Evolutionary conservation across 2,329 filamentous ascomycete genomes (phyloP).

Genomic region (Aspergillus puulaauensis): DNA sequence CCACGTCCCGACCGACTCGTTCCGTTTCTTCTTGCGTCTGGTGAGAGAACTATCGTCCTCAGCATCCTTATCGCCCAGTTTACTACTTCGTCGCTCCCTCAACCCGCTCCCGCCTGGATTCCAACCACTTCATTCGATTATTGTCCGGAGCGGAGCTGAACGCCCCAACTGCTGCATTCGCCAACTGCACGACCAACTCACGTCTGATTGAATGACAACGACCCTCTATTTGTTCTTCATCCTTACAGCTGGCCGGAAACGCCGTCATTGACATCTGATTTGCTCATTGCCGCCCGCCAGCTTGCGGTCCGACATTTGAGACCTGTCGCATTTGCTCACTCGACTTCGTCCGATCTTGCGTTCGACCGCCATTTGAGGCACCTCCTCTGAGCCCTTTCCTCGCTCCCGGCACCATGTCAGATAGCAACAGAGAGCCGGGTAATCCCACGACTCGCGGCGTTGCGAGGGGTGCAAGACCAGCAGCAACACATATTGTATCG

Average conservation of each 20-base stretch:
- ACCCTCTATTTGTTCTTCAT: background rate
- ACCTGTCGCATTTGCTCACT: slow-evolving; percentile 22
- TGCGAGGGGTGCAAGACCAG: slow-evolving; percentile 22
- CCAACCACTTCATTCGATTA: slow-evolving; percentile 19
- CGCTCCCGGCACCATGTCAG: slow-evolving; percentile 20
- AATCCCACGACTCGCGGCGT: slow-evolving; percentile 19
- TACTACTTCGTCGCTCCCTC: slow-evolving; percentile 12
- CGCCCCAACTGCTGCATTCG: slow-evolving; percentile 24
- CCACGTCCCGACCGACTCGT: slow-evolving; percentile 15
- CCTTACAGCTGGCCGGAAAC: background rate
- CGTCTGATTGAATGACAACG: slow-evolving; percentile 18
- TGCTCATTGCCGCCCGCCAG: slow-evolving; percentile 6
- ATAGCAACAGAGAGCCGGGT: slow-evolving; percentile 20
- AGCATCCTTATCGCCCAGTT: slow-evolving; percentile 7
- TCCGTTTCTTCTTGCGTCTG: slow-evolving; percentile 19
- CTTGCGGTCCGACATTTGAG: slow-evolving; percentile 17
- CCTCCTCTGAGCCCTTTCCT: background rate
- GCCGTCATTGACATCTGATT: slow-evolving; percentile 1
- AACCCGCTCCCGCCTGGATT: slow-evolving; percentile 14
- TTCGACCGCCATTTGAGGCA: slow-evolving; percentile 19
- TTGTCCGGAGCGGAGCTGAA: slow-evolving; percentile 23
- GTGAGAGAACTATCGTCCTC: slow-evolving; percentile 16
- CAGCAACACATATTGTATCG: slow-evolving; percentile 35
- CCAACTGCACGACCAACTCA: slow-evolving; percentile 16
- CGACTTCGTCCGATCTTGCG: slow-evolving; percentile 10